Evolutionary conservation across 768 basidiomycete species (phyloP).

Genomic region (Fomitopsis pulvina): DNA sequence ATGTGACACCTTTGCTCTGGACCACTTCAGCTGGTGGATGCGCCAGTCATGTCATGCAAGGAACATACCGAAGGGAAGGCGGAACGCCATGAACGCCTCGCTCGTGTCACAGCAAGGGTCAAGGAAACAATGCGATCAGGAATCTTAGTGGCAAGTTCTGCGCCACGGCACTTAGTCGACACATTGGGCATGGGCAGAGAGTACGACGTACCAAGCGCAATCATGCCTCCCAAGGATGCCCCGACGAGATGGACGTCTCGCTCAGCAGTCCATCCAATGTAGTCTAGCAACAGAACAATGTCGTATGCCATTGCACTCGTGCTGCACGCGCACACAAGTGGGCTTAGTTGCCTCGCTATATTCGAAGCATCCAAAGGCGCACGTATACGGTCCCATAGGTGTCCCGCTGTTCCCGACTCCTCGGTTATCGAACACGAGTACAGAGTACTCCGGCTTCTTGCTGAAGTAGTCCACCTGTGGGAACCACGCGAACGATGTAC

Average conservation of each 20-base stretch:
- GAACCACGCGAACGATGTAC: slow-evolving; percentile 56
- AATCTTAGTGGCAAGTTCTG: slow-evolving; percentile 64
- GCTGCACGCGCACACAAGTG: slow-evolving; percentile 33
- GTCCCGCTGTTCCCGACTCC: slow-evolving; percentile 73
- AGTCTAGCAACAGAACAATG: slow-evolving; percentile 55
- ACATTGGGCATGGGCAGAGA: background rate
- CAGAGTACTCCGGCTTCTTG: slow-evolving; percentile 43
- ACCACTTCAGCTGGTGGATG: background rate
- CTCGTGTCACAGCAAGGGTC: slow-evolving; percentile 61
- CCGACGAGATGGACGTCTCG: slow-evolving; percentile 67
- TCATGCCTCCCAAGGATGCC: slow-evolving; percentile 78
- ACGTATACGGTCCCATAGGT: slow-evolving; percentile 77
- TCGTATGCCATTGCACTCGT: slow-evolving; percentile 79
- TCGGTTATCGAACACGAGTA: slow-evolving; percentile 79
- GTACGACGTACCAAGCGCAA: slow-evolving; percentile 52
- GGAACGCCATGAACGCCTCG: slow-evolving; percentile 33
- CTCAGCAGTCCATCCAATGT: slow-evolving; percentile 61
- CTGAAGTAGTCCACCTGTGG: slow-evolving; percentile 62
- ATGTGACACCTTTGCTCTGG: background rate
- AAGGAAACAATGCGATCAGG: slow-evolving; percentile 64
- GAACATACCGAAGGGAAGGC: slow-evolving; percentile 1
- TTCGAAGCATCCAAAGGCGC: slow-evolving; percentile 20
- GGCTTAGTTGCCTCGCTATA: background rate
- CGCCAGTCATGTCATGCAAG: background rate
- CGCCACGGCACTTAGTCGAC: slow-evolving; percentile 2